Conservation (phyloP, 495 filamentous ascomycete genomes). For the Hyaloscypha hepaticicola region DNA sequence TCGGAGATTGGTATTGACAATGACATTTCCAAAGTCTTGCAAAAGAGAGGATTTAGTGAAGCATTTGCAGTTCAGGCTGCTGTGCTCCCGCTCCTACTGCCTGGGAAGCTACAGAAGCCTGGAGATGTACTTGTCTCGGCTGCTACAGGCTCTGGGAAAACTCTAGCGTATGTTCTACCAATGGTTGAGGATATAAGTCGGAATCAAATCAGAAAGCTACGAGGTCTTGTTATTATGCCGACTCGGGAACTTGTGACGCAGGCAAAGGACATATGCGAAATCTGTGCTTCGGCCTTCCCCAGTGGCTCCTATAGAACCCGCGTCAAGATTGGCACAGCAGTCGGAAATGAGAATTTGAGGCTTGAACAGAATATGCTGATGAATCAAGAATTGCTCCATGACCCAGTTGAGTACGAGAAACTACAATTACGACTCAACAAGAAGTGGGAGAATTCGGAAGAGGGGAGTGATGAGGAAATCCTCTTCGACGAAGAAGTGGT, state of each 20-base stretch:
- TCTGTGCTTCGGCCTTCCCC: slow-evolving; percentile 54
- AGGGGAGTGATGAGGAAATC: slow-evolving; percentile 27
- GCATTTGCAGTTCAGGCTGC: slow-evolving; percentile 85
- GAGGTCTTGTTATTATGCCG: slow-evolving; percentile 80
- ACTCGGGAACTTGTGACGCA: slow-evolving; percentile 89
- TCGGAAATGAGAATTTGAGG: slow-evolving; percentile 73
- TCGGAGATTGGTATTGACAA: slow-evolving; percentile 54
- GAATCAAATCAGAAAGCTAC: slow-evolving; percentile 57
- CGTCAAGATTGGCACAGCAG: slow-evolving; percentile 74
- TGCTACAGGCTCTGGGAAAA: slow-evolving; percentile 92
- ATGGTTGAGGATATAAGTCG: slow-evolving; percentile 71
- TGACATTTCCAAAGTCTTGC: slow-evolving; percentile 59
- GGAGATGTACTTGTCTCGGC: slow-evolving; percentile 88
- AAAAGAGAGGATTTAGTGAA: slow-evolving; percentile 62
- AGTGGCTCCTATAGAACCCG: slow-evolving; percentile 49
- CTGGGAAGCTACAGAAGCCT: slow-evolving; percentile 47
- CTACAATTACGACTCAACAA: slow-evolving; percentile 29
- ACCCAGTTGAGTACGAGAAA: slow-evolving; percentile 51
- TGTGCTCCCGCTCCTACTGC: slow-evolving; percentile 73
- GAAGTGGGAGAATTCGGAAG: slow-evolving; percentile 27
- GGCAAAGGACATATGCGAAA: slow-evolving; percentile 67
- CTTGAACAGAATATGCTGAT: slow-evolving; percentile 61
- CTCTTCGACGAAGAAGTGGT: slow-evolving; percentile 31
- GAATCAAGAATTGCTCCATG: slow-evolving; percentile 40
- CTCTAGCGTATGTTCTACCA: slow-evolving; percentile 85